phyloP scores from a whole-genome alignment of 2,329 filamentous ascomycete genomes.

The Exophiala sp. region DNA sequence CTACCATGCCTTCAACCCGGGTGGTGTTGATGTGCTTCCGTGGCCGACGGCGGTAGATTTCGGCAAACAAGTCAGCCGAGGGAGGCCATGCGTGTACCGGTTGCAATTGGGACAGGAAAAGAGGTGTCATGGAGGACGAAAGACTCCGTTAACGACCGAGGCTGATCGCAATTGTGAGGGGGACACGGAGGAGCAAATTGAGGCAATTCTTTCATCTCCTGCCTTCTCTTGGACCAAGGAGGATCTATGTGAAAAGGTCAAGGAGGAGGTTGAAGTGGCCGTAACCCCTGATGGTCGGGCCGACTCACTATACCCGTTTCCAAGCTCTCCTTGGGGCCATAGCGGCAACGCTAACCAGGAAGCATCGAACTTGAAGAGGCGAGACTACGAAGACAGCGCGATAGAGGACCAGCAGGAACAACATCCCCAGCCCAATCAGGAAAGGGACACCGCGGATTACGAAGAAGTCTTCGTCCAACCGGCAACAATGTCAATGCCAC shows the following conservation, averaged over 20 bases:
- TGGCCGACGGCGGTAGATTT: constrained; percentile 25
- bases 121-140: background rate
- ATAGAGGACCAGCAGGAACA: constrained; percentile 2
- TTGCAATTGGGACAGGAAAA: constrained; percentile 1
- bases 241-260: constrained; percentile 15
- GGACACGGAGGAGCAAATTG: background rate
- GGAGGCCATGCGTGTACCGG: constrained; percentile 22
- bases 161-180: background rate
- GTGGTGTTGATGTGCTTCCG: constrained; percentile 11
- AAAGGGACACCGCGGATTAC: too few relatives aligned
- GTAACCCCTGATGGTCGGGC: constrained; percentile 27
- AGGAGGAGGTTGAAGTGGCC: constrained; percentile 25
- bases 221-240: constrained; percentile 25
- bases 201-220: constrained; percentile 7
- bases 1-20: constrained; percentile 27
- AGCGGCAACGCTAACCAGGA: background rate
- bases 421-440: too few relatives aligned
- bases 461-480: constrained; percentile 27
- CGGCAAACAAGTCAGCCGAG: constrained; percentile 25
- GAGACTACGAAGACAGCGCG: too few relatives aligned
- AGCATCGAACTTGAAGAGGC: too few relatives aligned
- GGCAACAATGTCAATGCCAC: constrained; percentile 19
- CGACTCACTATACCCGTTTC: constrained; percentile 20
- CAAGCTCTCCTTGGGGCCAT: background rate
- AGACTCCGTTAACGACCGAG: too few relatives aligned